A percentile compares a stretch with the other conserved stretches of the same genome.
These are phyloP conservation scores for Fagopyrum esculentum DNA, from an alignment of 148 eudicot species.

Conservation along the genomic window DNA sequence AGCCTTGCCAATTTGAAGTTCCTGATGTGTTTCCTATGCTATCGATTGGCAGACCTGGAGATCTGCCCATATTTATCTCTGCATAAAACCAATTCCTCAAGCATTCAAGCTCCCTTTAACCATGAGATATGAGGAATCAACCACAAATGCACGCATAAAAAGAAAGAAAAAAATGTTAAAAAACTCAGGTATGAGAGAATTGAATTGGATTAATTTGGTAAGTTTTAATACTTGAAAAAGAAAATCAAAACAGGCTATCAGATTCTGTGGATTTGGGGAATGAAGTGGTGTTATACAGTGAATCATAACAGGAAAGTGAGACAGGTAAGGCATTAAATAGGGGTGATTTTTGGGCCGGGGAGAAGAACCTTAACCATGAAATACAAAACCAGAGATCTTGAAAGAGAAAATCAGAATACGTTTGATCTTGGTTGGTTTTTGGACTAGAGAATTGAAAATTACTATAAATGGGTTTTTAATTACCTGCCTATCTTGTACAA, in stretches of 20 bases:
- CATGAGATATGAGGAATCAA: too few relatives aligned
- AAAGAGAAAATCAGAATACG: slow-evolving; percentile 3
- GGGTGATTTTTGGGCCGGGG: neutral
- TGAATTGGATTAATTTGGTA: neutral
- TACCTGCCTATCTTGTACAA: neutral
- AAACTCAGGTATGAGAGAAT: neutral
- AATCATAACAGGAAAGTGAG: neutral
- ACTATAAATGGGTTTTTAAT: neutral
- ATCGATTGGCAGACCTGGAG: neutral
- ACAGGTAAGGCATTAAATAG: neutral
- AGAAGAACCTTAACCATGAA: neutral
- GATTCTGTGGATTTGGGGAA: slow-evolving; percentile 2
- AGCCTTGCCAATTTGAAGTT: slow-evolving; percentile 25
- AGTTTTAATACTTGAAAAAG: neutral
- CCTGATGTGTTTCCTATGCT: neutral
- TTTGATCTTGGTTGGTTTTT: neutral
- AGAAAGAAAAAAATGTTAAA: too few relatives aligned
- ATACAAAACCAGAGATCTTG: neutral
- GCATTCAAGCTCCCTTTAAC: neutral
- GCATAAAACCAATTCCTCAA: neutral
- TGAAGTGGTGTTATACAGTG: neutral
- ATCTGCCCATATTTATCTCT: neutral
- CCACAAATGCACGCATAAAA: too few relatives aligned
- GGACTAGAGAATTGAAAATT: neutral
- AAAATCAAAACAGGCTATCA: neutral